These are phyloP conservation scores for Vitis rupestris DNA, from an alignment of 164 flowering plant species.

Conservation along the genomic window DNA sequence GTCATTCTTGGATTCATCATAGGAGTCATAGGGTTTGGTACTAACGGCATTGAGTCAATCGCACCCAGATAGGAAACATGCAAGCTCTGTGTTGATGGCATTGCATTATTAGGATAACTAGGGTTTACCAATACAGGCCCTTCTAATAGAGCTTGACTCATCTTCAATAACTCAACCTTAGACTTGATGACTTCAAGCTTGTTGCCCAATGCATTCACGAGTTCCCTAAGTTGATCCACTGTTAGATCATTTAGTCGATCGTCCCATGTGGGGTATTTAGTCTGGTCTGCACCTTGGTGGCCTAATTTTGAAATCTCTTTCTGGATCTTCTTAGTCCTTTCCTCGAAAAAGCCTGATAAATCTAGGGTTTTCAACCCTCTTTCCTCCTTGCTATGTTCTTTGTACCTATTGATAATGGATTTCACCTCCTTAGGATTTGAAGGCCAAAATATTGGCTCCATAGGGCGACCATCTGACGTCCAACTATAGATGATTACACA, in stretches of 20 bases:
- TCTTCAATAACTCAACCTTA: too few relatives aligned
- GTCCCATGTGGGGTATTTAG: neutral
- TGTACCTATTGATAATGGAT: neutral
- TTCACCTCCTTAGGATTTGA: neutral
- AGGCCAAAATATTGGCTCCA: constrained; percentile 3
- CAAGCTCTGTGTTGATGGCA: too few relatives aligned
- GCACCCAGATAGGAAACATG: too few relatives aligned
- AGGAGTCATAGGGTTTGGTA: too few relatives aligned
- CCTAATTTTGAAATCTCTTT: neutral
- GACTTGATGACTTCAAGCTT: too few relatives aligned
- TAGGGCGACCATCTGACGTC: neutral
- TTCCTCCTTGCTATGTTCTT: neutral
- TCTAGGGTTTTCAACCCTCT: neutral
- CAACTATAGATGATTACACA: constrained; percentile 19
- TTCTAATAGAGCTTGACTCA: too few relatives aligned
- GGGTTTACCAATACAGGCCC: too few relatives aligned
- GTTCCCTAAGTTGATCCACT: neutral
- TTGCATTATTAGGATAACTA: too few relatives aligned
- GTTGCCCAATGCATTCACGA: neutral
- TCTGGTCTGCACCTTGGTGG: neutral
- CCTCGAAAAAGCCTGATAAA: constrained; percentile 1
- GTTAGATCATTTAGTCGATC: neutral
- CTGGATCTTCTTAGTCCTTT: neutral
- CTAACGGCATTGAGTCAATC: too few relatives aligned
- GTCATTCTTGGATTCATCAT: too few relatives aligned